These are phyloP conservation scores for Amorphotheca resinae DNA, from an alignment of 495 filamentous ascomycete species.

Conservation along the genomic window DNA sequence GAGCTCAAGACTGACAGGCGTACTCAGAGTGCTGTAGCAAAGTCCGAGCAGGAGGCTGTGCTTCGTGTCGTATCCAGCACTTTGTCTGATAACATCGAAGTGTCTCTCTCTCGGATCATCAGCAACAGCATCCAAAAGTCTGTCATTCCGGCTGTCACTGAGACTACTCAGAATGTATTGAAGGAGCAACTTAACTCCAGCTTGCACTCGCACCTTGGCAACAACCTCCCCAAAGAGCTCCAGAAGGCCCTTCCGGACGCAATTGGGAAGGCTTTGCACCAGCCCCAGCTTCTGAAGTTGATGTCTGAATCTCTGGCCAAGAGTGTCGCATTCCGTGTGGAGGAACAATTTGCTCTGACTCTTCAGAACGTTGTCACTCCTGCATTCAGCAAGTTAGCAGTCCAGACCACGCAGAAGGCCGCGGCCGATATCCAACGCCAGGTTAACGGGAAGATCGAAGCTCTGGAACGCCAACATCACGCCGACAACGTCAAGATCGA, in stretches of 20 bases:
- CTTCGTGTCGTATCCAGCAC: constrained; percentile 79
- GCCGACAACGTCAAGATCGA: constrained; percentile 71
- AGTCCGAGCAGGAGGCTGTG: constrained; percentile 63
- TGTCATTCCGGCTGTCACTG: constrained; percentile 30
- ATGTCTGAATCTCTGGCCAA: constrained; percentile 54
- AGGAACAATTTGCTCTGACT: constrained; percentile 49
- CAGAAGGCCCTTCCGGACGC: constrained; percentile 30
- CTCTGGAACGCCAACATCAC: constrained; percentile 55
- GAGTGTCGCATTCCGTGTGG: constrained; percentile 52
- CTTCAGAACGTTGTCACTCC: constrained; percentile 53
- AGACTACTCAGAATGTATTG: constrained; percentile 22
- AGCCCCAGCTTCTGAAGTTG: constrained; percentile 51
- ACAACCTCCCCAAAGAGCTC: constrained; percentile 40
- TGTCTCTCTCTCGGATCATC: constrained; percentile 55
- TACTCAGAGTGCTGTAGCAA: constrained; percentile 24
- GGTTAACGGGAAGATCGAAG: constrained; percentile 46
- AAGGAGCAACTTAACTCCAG: constrained; percentile 32
- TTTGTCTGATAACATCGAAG: constrained; percentile 78
- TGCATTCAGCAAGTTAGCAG: constrained; percentile 44
- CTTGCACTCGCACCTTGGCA: constrained; percentile 19
- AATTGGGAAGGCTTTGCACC: constrained; percentile 50
- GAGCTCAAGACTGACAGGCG: constrained; percentile 27
- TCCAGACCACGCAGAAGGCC: constrained; percentile 46
- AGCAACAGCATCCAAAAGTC: constrained; percentile 33
- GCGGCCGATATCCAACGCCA: constrained; percentile 53